These are phyloP conservation scores for Lasiodiplodia gonubiensis DNA, from an alignment of 2,329 filamentous ascomycete species.

Conservation along the genomic window DNA sequence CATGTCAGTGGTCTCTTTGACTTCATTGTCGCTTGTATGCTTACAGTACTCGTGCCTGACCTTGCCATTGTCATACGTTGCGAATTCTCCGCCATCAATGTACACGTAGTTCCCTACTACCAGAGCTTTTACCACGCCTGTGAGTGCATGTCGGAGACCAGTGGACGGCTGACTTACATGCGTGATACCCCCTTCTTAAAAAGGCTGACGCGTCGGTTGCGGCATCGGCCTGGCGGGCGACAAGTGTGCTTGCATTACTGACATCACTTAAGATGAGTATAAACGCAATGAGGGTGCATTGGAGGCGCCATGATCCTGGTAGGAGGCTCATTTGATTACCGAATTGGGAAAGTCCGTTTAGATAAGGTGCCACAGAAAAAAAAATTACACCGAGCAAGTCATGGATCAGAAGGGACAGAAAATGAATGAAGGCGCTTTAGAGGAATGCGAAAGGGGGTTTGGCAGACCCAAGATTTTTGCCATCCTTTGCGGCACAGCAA, in stretches of 20 bases:
- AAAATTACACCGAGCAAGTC: neutral
- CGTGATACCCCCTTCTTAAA: constrained; percentile 18
- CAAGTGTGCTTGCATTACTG: neutral
- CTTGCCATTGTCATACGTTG: constrained; percentile 7
- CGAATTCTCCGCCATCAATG: constrained; percentile 30
- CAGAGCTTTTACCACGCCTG: neutral
- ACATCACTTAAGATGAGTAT: neutral
- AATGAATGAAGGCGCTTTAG: too few relatives aligned
- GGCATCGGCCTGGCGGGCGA: neutral
- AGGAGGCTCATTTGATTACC: neutral
- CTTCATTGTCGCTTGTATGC: neutral
- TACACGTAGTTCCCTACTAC: constrained; percentile 24
- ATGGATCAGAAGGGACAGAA: neutral
- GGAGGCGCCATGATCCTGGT: too few relatives aligned
- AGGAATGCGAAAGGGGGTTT: neutral
- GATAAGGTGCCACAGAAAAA: too few relatives aligned
- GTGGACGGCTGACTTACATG: neutral
- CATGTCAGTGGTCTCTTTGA: neutral
- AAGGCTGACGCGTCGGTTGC: neutral
- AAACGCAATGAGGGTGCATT: neutral
- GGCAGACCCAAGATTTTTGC: neutral
- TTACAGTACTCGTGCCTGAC: constrained; percentile 16
- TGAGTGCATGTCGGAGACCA: neutral
- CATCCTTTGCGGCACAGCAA: neutral
- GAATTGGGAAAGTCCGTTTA: neutral